Conservation (phyloP, 768 basidiomycete species). For the Suillus hirtellus region DNA sequence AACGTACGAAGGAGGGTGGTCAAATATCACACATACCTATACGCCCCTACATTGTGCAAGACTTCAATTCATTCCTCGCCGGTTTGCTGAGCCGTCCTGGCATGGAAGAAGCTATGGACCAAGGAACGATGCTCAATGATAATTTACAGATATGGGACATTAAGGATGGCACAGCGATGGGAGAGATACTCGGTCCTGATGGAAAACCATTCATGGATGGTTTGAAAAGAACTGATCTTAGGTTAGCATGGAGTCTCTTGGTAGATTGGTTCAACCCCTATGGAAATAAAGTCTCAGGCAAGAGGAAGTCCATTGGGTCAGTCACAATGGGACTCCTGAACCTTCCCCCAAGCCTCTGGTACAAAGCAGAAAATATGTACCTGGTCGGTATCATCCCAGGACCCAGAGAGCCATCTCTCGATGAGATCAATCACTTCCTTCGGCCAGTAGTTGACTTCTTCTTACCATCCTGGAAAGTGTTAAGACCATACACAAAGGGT, state of each 20-base stretch:
- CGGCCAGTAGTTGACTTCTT: constrained; percentile 36
- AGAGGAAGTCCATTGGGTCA: constrained; percentile 14
- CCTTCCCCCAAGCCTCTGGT: constrained; percentile 19
- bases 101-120: constrained; percentile 29
- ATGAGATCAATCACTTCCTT: constrained; percentile 35
- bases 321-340: constrained; percentile 23
- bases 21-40: not conserved
- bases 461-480: constrained; percentile 31
- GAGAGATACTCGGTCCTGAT: constrained; percentile 27
- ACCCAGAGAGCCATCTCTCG: constrained; percentile 32
- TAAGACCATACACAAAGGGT: too few relatives aligned
- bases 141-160: constrained; percentile 6
- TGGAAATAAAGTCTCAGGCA: constrained; percentile 22
- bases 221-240: constrained; percentile 11
- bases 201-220: constrained; percentile 23
- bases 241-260: constrained; percentile 25
- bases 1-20: not conserved
- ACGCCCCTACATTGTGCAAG: constrained; percentile 24
- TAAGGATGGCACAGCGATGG: constrained; percentile 28
- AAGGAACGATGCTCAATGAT: not conserved
- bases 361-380: constrained; percentile 37
- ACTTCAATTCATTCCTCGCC: constrained; percentile 28
- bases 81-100: constrained; percentile 25
- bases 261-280: constrained; percentile 30
- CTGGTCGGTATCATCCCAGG: constrained; percentile 38